Base-by-base conservation (phyloP, 179 eudicot genomes). In the Amaranthus tricolor region DNA sequence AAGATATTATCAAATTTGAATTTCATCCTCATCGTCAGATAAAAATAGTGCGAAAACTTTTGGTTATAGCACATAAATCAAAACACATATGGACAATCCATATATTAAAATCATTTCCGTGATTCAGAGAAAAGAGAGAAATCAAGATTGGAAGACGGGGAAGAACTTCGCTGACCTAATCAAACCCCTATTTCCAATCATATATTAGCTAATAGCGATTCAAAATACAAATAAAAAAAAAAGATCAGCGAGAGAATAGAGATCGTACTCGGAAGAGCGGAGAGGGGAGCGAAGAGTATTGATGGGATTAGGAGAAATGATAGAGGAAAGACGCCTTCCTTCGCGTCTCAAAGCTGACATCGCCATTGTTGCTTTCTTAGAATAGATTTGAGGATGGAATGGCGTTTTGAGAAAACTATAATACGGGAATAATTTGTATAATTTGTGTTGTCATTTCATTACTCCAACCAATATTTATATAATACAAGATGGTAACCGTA, bases 301-400 rank as follows among this genome's bases (percentile, higher is more conserved):
- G 78, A 75, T 70, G 6, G 88, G 84, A 51, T 82, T 76, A 47
- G 90, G 83, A 52, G 90, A 79, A 55, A 87, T 76, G 68, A 90
- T 74, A 66, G 96, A 81, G 74, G 78, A 76, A 72, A 91, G 56
- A 53, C 93, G 95, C 83, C 80, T 82, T 24, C 92, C 88, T 75
- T 92, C 92, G 43, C 90, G 87, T 75, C 94, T 82, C 76, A 81
- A 63, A 47, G 72, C 80, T 16, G 80, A 64, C 84, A 81, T 81
- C 80, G 84, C 84, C 84, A 81, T 81, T 68, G 67, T 64, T 62
- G 82, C 61, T 69, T 73, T 60, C 21, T 56, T 6, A 20, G 62
- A 45, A 49, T 54, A 15, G 20, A 52, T 62, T 70, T 55, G 57
- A 48, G 61, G 40, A 44, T 66, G 31, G 11, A 24, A n/a, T 76